These are phyloP conservation scores for Fusarium fracticaudum DNA, from an alignment of 2,329 filamentous ascomycete genomes.

Conservation along the genomic window DNA sequence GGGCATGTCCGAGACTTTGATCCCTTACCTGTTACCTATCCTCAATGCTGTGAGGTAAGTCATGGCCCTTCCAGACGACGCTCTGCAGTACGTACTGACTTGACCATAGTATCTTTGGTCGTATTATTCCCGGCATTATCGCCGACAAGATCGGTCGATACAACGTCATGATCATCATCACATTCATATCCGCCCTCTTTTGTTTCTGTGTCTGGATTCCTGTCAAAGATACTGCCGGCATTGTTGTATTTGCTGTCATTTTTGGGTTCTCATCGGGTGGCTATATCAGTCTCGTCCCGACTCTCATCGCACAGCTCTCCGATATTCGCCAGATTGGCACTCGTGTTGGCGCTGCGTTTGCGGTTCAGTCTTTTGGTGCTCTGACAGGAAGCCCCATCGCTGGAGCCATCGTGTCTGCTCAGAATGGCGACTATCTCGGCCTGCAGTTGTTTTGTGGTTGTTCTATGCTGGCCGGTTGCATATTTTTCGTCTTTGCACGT, in stretches of 20 bases:
- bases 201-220: slow-evolving; percentile 60
- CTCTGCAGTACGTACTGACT: slow-evolving; percentile 13
- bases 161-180: slow-evolving; percentile 63
- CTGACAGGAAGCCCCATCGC: slow-evolving; percentile 75
- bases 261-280: slow-evolving; percentile 77
- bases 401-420: slow-evolving; percentile 65
- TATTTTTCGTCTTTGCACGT: slow-evolving; percentile 46
- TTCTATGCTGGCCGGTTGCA: slow-evolving; percentile 49
- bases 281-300: slow-evolving; percentile 70
- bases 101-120: slow-evolving; percentile 56
- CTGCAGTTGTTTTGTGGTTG: slow-evolving; percentile 74
- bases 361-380: slow-evolving; percentile 69
- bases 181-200: slow-evolving; percentile 57
- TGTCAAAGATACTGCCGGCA: slow-evolving; percentile 61
- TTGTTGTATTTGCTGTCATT: slow-evolving; percentile 71
- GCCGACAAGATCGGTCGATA: slow-evolving; percentile 58
- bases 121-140: slow-evolving; percentile 60
- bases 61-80: background rate
- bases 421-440: slow-evolving; percentile 64
- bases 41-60: slow-evolving; percentile 63
- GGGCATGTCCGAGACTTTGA: slow-evolving; percentile 53
- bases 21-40: slow-evolving; percentile 63
- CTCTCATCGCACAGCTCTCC: slow-evolving; percentile 75
- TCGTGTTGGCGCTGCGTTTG: slow-evolving; percentile 71
- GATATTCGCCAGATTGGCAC: slow-evolving; percentile 76